These are phyloP conservation scores for Globisporangium yorkense DNA, from an alignment of 352 stramenopile species.

Conservation along the genomic window DNA sequence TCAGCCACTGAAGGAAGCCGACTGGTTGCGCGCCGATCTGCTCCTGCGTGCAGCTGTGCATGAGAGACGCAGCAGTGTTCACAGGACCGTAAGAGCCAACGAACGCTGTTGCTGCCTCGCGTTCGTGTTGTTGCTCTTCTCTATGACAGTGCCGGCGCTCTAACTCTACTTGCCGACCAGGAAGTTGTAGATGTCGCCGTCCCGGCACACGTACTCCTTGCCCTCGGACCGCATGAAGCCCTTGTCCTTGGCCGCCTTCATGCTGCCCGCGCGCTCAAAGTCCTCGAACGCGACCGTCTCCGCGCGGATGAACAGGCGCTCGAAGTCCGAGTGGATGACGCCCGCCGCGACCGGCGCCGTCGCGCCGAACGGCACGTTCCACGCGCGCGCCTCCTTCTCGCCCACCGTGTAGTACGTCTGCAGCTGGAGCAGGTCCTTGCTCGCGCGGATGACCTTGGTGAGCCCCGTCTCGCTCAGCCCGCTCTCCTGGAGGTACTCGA, in stretches of 20 bases:
- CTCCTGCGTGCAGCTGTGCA: too few relatives aligned
- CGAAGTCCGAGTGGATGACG: constrained; percentile 88
- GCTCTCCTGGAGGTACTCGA: constrained; percentile 92
- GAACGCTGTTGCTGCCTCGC: neutral
- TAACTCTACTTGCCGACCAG: constrained; percentile 60
- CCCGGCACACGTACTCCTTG: constrained; percentile 98
- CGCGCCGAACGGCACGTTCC: constrained; percentile 77
- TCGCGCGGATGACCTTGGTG: constrained; percentile 82
- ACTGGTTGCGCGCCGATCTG: too few relatives aligned
- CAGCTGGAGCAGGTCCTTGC: constrained; percentile 92
- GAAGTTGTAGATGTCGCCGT: constrained; percentile 99
- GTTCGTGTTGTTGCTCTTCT: neutral
- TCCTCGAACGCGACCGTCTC: constrained; percentile 97
- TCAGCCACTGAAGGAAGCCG: too few relatives aligned
- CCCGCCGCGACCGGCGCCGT: constrained; percentile 62
- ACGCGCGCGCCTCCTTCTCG: constrained; percentile 77
- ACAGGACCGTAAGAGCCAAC: neutral
- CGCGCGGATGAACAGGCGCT: constrained; percentile 79
- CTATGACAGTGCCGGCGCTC: neutral
- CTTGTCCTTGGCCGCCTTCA: constrained; percentile 92
- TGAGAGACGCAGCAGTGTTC: neutral
- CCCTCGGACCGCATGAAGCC: constrained; percentile 94
- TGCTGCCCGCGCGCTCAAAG: constrained; percentile 89
- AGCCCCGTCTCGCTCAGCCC: constrained; percentile 70
- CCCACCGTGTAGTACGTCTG: constrained; percentile 97